These are phyloP conservation scores for Candolleomyces eurysporus DNA, from an alignment of 768 basidiomycete genomes.

Conservation along the genomic window DNA sequence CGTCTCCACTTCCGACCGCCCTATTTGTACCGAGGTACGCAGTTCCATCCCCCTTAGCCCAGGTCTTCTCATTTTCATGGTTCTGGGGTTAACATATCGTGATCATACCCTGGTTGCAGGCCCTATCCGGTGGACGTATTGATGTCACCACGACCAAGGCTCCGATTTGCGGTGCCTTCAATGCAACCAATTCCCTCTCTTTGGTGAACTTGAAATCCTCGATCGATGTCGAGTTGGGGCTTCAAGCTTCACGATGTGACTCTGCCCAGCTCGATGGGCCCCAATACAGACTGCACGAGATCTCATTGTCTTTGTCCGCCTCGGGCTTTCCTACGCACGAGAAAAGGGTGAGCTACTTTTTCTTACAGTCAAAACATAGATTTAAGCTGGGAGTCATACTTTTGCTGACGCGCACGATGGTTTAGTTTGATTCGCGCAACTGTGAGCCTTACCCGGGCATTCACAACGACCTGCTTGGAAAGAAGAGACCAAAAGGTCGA, in stretches of 20 bases:
- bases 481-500: not conserved
- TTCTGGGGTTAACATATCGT: too few relatives aligned
- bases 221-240: not conserved
- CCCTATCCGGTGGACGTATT: not conserved
- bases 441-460: not conserved
- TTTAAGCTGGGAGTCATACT: too few relatives aligned
- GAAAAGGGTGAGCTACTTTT: too few relatives aligned
- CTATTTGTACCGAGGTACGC: not conserved
- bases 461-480: too few relatives aligned
- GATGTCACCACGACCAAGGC: not conserved
- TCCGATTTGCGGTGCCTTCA: not conserved
- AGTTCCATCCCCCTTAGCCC: not conserved
- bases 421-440: not conserved
- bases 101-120: not conserved
- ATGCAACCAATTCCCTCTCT: not conserved
- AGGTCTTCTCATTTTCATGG: too few relatives aligned
- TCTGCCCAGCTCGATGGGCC: too few relatives aligned
- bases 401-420: not conserved
- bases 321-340: too few relatives aligned
- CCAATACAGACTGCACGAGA: too few relatives aligned
- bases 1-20: not conserved
- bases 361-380: too few relatives aligned
- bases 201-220: not conserved
- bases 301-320: too few relatives aligned
- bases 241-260: not conserved